A percentile compares a stretch with the other conserved stretches of the same genome.
These are phyloP conservation scores for Ormosia semicastrata DNA, from an alignment of 306 rosid genomes.

Conservation along the genomic window DNA sequence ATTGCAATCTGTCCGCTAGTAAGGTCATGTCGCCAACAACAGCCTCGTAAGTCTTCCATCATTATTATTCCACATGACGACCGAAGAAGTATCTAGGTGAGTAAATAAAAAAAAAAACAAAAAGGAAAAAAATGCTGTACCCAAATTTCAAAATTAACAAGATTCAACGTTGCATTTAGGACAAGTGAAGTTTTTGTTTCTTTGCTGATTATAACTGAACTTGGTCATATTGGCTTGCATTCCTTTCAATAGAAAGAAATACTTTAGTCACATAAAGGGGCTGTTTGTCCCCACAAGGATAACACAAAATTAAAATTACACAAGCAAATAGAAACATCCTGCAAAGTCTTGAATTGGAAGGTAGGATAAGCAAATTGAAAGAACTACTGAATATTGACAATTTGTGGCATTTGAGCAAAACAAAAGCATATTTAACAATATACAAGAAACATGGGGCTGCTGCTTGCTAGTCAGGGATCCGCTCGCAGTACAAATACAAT, in stretches of 20 bases:
- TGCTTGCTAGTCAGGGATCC: not conserved
- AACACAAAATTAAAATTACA: not conserved
- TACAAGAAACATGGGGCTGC: not conserved
- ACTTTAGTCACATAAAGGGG: not conserved
- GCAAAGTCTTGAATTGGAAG: not conserved
- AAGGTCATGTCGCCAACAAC: constrained; percentile 65
- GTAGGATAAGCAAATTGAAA: not conserved
- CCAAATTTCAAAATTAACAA: not conserved
- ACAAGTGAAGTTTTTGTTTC: not conserved
- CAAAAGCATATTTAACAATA: not conserved
- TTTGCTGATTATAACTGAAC: not conserved
- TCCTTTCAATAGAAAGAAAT: not conserved
- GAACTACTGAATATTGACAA: not conserved
- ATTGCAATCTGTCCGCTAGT: constrained; percentile 38
- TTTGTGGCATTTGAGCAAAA: not conserved
- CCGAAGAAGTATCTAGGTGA: not conserved
- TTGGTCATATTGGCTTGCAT: not conserved
- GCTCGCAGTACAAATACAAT: not conserved
- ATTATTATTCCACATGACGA: constrained; percentile 27
- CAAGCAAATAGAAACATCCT: not conserved
- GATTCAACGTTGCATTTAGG: not conserved
- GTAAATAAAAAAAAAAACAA: not conserved
- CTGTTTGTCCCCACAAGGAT: not conserved
- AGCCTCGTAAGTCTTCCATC: constrained; percentile 55
- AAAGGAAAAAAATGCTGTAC: not conserved